Percentiles rank a stretch among this genome's conserved stretches.
These are phyloP conservation scores for Coemansia sp. DNA, from an alignment of 192 early-diverging fungal genomes.

Conservation along the genomic window DNA sequence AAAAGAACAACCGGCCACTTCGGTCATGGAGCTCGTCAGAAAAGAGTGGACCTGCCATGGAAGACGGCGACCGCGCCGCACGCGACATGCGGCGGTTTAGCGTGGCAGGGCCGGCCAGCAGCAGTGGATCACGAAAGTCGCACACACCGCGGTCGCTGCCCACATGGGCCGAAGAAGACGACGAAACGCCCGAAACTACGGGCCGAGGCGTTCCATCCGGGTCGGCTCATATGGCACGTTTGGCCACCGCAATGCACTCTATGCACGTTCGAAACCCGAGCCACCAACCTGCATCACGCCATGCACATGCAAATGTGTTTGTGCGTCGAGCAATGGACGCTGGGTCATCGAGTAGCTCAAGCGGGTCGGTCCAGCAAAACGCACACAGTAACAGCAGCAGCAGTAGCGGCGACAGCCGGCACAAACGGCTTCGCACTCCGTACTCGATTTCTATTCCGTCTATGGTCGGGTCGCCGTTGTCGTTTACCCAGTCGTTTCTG, in stretches of 20 bases:
- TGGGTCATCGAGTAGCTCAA: conserved; percentile 35
- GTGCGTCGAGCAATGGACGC: conserved; percentile 20
- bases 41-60: conserved; percentile 20
- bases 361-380: conserved; percentile 10
- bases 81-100: conserved; percentile 37
- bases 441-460: conserved; percentile 53
- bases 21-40: conserved; percentile 56
- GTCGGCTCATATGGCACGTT: neutral
- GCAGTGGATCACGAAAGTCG: conserved; percentile 35
- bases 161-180: conserved; percentile 53
- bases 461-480: conserved; percentile 49
- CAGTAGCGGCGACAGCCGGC: conserved; percentile 9
- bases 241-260: neutral
- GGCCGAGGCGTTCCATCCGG: neutral
- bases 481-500: conserved; percentile 52
- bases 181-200: conserved; percentile 21
- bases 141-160: conserved; percentile 37
- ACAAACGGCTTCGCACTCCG: conserved; percentile 35
- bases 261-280: neutral
- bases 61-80: conserved; percentile 13
- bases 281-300: neutral
- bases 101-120: conserved; percentile 33
- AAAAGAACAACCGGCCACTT: conserved; percentile 22
- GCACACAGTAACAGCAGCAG: conserved; percentile 18
- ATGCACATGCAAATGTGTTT: neutral